Percentiles rank a stretch among this genome's conserved stretches.
phyloP scores from a whole-genome alignment of 2,329 filamentous ascomycete genomes.

The Verruconis gallopava region DNA sequence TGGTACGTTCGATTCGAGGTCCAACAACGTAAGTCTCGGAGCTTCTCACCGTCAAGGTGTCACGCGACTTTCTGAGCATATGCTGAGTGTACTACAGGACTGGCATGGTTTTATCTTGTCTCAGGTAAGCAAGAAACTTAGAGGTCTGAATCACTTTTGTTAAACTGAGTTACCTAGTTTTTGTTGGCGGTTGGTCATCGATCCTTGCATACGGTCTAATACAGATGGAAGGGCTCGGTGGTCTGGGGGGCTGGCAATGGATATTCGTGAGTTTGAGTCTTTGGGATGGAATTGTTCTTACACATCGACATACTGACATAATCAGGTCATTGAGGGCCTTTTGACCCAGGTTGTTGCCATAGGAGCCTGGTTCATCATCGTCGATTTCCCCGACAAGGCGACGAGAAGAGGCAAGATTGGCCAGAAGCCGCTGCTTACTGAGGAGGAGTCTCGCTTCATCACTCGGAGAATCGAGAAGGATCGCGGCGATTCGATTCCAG shows the following conservation, averaged over 20 bases:
- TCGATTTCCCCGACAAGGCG: constrained; percentile 28
- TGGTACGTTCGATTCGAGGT: constrained; percentile 14
- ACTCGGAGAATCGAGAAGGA: constrained; percentile 40
- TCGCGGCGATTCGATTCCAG: constrained; percentile 36
- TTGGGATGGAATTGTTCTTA: no score
- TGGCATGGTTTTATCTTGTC: constrained; percentile 13
- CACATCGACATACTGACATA: no score
- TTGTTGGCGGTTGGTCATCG: constrained; percentile 10
- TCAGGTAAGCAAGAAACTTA: no score
- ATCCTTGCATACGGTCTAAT: constrained; percentile 14
- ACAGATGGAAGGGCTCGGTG: constrained; percentile 13
- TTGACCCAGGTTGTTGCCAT: constrained; percentile 16
- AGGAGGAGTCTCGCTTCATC: constrained; percentile 35
- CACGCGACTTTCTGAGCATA: no score
- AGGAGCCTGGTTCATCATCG: constrained; percentile 17
- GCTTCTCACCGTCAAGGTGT: no score
- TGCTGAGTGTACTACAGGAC: no score
- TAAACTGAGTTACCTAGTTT: no score
- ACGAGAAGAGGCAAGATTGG: constrained; percentile 16
- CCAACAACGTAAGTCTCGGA: no score
- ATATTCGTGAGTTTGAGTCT: no score
- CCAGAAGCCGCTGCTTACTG: constrained; percentile 27
- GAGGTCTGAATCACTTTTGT: no score
- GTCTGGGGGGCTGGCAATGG: constrained; percentile 18
- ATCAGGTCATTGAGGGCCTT: constrained; percentile 14